Conservation (phyloP, 116 monocot genomes). For the Zostera marina region DNA sequence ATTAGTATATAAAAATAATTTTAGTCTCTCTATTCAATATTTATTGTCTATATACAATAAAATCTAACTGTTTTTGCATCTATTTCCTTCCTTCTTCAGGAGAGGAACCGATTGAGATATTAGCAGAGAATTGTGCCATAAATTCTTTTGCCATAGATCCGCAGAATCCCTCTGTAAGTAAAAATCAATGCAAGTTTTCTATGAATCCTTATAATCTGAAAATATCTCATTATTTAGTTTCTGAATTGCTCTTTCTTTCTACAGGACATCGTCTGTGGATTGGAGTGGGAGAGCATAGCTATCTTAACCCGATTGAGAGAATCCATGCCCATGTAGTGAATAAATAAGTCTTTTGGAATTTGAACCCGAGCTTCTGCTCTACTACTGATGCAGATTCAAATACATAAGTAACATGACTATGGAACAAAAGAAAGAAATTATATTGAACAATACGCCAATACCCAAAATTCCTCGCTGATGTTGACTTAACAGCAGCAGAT, state of each 20-base stretch:
- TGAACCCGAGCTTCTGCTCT: too few relatives aligned
- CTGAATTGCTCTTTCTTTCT: not conserved
- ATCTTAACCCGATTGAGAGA: constrained; percentile 46
- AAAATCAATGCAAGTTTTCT: not conserved
- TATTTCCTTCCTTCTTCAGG: constrained; percentile 21
- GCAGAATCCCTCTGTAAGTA: constrained; percentile 79
- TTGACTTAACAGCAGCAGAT: too few relatives aligned
- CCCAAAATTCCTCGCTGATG: too few relatives aligned
- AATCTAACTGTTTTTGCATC: not conserved
- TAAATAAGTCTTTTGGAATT: too few relatives aligned
- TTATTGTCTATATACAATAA: not conserved
- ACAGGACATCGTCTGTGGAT: constrained; percentile 61
- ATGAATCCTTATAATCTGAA: not conserved
- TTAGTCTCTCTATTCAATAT: not conserved
- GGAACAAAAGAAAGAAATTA: too few relatives aligned
- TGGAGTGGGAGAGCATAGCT: constrained; percentile 90
- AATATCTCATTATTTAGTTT: not conserved
- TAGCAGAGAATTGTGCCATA: constrained; percentile 81
- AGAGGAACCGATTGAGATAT: constrained; percentile 41
- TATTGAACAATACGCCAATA: too few relatives aligned
- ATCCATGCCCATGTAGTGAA: constrained; percentile 8
- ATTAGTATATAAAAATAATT: not conserved
- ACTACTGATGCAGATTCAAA: too few relatives aligned
- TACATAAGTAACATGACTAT: too few relatives aligned
- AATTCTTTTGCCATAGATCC: constrained; percentile 87